A percentile compares a stretch with the other conserved stretches of the same genome.
Evolutionary conservation across 768 basidiomycete genomes (phyloP).

Genomic region (Ephemerocybe angulata): DNA sequence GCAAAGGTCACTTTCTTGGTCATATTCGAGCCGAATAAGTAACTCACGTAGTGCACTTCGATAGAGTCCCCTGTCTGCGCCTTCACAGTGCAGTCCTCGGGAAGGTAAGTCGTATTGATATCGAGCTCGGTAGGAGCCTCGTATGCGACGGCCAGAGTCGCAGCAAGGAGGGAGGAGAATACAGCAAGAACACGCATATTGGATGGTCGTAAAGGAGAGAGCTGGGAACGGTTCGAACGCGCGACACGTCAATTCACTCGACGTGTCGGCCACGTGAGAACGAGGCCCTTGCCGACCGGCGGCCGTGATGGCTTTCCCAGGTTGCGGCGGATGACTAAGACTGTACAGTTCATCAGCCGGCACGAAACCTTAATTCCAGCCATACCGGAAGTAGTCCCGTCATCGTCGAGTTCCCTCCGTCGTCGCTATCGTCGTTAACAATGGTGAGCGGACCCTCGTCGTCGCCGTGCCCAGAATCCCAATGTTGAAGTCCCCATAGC

Average conservation of each 20-base stretch:
- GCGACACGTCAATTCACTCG: not conserved
- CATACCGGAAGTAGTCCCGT: slow-evolving; percentile 19
- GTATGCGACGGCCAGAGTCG: slow-evolving; percentile 41
- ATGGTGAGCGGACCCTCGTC: slow-evolving; percentile 41
- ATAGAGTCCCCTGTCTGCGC: slow-evolving; percentile 62
- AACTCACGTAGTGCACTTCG: slow-evolving; percentile 72
- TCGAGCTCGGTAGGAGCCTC: slow-evolving; percentile 49
- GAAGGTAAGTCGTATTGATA: slow-evolving; percentile 59
- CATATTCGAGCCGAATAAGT: not conserved
- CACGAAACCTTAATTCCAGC: slow-evolving; percentile 32
- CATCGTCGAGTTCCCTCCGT: slow-evolving; percentile 16
- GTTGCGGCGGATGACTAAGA: slow-evolving; percentile 10
- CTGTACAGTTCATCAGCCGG: slow-evolving; percentile 35
- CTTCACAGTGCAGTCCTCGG: slow-evolving; percentile 51
- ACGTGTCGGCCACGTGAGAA: slow-evolving; percentile 9
- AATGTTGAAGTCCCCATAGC: slow-evolving; percentile 45
- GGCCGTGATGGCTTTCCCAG: not conserved
- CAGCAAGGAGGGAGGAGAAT: slow-evolving; percentile 46
- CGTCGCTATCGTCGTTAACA: slow-evolving; percentile 38
- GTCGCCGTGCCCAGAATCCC: slow-evolving; percentile 9
- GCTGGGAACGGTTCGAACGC: slow-evolving; percentile 1
- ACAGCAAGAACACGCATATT: slow-evolving; percentile 52
- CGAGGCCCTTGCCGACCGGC: not conserved
- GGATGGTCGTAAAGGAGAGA: slow-evolving; percentile 1
- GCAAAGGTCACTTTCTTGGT: not conserved